phyloP scores from a whole-genome alignment of 1,284 basidiomycete genomes.

The Melampsora americana region DNA sequence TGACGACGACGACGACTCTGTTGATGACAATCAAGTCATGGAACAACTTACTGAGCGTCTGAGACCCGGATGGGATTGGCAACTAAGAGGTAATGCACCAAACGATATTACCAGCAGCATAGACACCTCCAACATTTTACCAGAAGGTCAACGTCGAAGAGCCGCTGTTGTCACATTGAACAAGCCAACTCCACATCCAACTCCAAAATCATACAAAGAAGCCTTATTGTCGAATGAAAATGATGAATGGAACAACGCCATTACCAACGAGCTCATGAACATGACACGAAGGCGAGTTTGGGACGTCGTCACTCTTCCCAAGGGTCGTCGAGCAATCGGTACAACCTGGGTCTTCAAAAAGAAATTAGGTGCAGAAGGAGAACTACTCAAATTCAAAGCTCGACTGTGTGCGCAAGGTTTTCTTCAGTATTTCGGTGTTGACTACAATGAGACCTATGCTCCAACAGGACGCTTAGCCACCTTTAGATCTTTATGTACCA shows the following conservation, averaged over 20 bases:
- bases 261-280: background rate
- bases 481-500: too few relatives aligned
- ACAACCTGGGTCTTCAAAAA: conserved; percentile 8
- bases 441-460: too few relatives aligned
- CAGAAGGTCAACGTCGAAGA: background rate
- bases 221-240: background rate
- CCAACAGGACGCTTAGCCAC: too few relatives aligned
- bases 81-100: too few relatives aligned
- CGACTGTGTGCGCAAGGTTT: too few relatives aligned
- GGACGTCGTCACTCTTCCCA: background rate
- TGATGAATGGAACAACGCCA: background rate
- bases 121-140: background rate
- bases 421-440: too few relatives aligned
- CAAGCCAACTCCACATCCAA: background rate
- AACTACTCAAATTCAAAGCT: too few relatives aligned
- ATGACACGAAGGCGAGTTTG: background rate
- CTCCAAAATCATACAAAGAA: background rate
- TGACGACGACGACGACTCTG: too few relatives aligned
- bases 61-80: too few relatives aligned
- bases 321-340: background rate
- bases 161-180: background rate
- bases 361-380: background rate
- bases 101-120: background rate
- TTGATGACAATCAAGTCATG: too few relatives aligned
- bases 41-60: too few relatives aligned